Evolutionary conservation across 2,329 filamentous ascomycete genomes (phyloP), one percentile per base, ranked within the genome.

Genomic region (Aspergillus uvarum): DNA sequence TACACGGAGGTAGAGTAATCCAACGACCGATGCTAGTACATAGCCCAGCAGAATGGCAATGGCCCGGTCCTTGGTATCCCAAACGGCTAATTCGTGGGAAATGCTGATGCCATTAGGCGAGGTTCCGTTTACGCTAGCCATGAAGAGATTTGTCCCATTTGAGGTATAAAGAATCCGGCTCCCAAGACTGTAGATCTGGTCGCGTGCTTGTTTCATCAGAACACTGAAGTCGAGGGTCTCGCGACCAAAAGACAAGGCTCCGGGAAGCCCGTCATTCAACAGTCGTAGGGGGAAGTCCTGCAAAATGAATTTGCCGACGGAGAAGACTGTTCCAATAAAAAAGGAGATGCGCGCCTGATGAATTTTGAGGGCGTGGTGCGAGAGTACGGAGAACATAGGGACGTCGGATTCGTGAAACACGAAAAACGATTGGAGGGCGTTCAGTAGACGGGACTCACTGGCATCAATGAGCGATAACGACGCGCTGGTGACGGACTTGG

Each of bases 11-110:
- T 98, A 99, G 1, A 94, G 78, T 24, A 89, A 87, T 2, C 92
- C 91, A 32, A 90, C 74, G 49, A 90, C 70, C 11, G 89, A 91
- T 44, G 96, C 83, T 51, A 92, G 88, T 0, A 87, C 71, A 72
- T 99, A 99, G 12, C 95, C 95, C 51, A 89, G 83, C 2, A 92
- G 68, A 44, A 96, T 90, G 14, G 94, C 92, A 78, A 88, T 81
- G n/a, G 83, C 75, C 24, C 87, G 81, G 72, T 89, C 87, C 60
- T 90, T 89, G 16, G 82, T 80, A 29, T 84, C 83, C 90, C 90
- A 94, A 56, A 86, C 82, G 1, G 87, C 87, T 55, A 92, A 76
- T 26, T 80, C 82, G 7, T 84, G 82, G 67, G 89, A 82, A 14
- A 86, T 73, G 51, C 22, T 74, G 10, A 72, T 56, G 32, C 65